Conservation (phyloP, 2,329 filamentous ascomycete genomes). For the Talaromyces sp. region DNA sequence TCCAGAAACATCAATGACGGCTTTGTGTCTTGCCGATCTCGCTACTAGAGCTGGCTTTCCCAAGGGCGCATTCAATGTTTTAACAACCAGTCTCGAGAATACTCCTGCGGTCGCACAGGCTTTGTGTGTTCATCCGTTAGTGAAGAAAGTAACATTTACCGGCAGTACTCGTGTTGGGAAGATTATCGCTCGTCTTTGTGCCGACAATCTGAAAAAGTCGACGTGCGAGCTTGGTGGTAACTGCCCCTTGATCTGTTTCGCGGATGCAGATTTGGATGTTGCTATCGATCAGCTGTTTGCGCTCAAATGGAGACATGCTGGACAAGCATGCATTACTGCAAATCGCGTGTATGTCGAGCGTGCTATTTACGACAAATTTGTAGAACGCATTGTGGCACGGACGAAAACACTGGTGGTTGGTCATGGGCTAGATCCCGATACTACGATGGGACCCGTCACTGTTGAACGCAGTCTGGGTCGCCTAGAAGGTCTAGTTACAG, state of each 20-base stretch:
- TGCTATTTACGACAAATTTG: constrained; percentile 50
- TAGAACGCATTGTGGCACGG: constrained; percentile 3
- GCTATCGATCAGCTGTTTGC: constrained; percentile 38
- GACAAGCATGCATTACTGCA: constrained; percentile 54
- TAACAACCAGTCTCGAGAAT: constrained; percentile 51
- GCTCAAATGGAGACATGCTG: constrained; percentile 45
- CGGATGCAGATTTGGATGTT: constrained; percentile 59
- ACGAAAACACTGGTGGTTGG: constrained; percentile 41
- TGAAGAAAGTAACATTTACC: constrained; percentile 62
- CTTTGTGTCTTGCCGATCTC: constrained; percentile 52
- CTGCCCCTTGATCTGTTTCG: constrained; percentile 60
- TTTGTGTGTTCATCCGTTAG: constrained; percentile 55
- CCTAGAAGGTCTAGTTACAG: constrained; percentile 54
- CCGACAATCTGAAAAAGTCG: constrained; percentile 63
- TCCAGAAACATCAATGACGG: constrained; percentile 62
- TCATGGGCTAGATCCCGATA: constrained; percentile 22
- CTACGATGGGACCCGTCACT: constrained; percentile 57
- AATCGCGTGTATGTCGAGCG: constrained; percentile 59
- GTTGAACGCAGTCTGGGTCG: constrained; percentile 61
- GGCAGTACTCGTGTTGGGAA: constrained; percentile 55
- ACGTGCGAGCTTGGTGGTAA: constrained; percentile 66
- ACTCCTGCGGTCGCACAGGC: constrained; percentile 43
- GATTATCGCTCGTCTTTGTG: constrained; percentile 58
- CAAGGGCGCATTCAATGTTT: constrained; percentile 58
- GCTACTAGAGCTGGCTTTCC: constrained; percentile 57